A percentile compares a stretch with the other conserved stretches of the same genome.
These are phyloP conservation scores for Pythium phragmiticola DNA, from an alignment of 352 stramenopile species.

Conservation along the genomic window DNA sequence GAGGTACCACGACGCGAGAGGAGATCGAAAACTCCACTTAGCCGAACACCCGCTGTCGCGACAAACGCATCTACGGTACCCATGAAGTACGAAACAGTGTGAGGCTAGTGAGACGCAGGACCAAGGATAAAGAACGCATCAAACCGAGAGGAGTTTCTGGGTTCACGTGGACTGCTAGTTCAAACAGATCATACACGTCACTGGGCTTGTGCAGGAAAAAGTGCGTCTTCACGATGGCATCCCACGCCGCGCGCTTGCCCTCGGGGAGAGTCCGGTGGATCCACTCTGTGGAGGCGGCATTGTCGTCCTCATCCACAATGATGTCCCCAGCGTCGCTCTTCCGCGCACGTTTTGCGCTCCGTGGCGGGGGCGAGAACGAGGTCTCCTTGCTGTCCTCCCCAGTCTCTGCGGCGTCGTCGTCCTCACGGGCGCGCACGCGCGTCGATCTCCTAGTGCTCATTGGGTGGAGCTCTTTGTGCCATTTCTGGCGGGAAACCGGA, in stretches of 20 bases:
- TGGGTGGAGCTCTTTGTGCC: neutral
- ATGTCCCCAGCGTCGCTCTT: neutral
- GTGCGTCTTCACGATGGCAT: constrained; percentile 36
- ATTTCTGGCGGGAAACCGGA: neutral
- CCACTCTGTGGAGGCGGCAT: neutral
- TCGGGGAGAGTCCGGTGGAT: constrained; percentile 2
- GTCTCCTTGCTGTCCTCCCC: too few species aligned
- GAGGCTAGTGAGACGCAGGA: neutral
- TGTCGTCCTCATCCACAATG: neutral
- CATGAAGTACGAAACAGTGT: neutral
- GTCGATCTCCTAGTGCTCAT: constrained; percentile 33
- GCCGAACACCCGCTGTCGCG: constrained; percentile 35
- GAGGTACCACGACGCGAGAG: constrained; percentile 23
- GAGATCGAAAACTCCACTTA: constrained; percentile 55
- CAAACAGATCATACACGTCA: constrained; percentile 54
- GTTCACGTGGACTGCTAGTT: constrained; percentile 35
- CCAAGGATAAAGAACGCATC: neutral
- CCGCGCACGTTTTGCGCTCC: constrained; percentile 2
- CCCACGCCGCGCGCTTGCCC: constrained; percentile 35
- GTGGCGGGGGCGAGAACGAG: neutral
- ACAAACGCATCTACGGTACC: constrained; percentile 46
- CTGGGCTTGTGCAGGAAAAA: constrained; percentile 30
- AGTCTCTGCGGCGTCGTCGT: constrained; percentile 3
- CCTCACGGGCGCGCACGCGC: constrained; percentile 21
- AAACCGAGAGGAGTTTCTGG: constrained; percentile 36